Conservation (phyloP, 805 yeast species). For the Ascoidea rubescens region DNA sequence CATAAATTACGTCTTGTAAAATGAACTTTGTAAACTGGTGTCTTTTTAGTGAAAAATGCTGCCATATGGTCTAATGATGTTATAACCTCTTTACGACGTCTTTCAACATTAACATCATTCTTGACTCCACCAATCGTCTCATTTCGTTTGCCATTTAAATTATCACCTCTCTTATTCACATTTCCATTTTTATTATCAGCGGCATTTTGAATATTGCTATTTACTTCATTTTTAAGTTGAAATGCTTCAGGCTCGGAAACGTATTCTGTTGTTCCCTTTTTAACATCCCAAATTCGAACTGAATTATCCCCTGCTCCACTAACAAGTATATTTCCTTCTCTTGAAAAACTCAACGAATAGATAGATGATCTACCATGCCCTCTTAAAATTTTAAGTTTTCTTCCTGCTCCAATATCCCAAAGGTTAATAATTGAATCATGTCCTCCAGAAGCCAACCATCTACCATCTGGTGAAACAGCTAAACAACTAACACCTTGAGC, state of each 20-base stretch:
- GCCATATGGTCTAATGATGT: constrained; percentile 87
- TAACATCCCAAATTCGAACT: constrained; percentile 93
- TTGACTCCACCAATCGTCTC: constrained; percentile 10
- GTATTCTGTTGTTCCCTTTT: constrained; percentile 68
- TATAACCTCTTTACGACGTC: constrained; percentile 49
- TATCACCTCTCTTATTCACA: constrained; percentile 15
- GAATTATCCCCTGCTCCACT: constrained; percentile 89
- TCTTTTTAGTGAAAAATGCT: constrained; percentile 83
- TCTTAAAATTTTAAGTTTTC: constrained; percentile 77
- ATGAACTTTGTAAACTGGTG: constrained; percentile 87
- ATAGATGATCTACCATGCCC: constrained; percentile 82
- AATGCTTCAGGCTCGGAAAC: constrained; percentile 67
- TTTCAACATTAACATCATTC: constrained; percentile 21
- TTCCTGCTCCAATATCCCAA: constrained; percentile 92
- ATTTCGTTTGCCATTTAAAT: constrained; percentile 17
- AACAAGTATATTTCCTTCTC: constrained; percentile 79
- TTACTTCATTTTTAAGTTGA: constrained; percentile 13
- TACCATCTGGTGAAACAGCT: constrained; percentile 92
- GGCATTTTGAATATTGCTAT: constrained; percentile 7
- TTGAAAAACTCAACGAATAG: constrained; percentile 70
- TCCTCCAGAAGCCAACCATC: constrained; percentile 92
- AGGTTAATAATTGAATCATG: constrained; percentile 80
- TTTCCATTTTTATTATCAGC: constrained; percentile 3
- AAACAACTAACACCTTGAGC: constrained; percentile 76
- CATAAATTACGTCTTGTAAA: constrained; percentile 86